Evolutionary conservation across 2,329 filamentous ascomycete genomes (phyloP).

Genomic region (Emmonsiellopsis sp.): DNA sequence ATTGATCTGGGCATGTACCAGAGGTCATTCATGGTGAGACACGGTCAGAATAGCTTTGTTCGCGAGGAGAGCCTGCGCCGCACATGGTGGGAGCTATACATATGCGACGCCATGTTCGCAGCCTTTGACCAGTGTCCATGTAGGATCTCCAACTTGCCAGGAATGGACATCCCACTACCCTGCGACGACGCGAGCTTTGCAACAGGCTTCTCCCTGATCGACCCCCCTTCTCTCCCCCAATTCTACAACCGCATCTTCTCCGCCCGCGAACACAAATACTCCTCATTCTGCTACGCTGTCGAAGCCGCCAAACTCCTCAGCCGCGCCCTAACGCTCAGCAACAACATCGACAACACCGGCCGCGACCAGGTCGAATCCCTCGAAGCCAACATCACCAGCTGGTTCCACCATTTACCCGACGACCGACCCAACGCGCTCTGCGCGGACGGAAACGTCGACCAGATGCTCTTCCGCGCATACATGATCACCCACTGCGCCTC

Average conservation of each 20-base stretch:
- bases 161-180: constrained; percentile 61
- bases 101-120: constrained; percentile 76
- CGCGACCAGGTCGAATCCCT: constrained; percentile 52
- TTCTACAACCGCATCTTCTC: constrained; percentile 71
- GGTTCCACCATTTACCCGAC: constrained; percentile 67
- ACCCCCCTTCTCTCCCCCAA: constrained; percentile 57
- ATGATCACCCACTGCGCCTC: constrained; percentile 59
- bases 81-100: constrained; percentile 83
- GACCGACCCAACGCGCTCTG: constrained; percentile 61
- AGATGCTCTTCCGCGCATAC: constrained; percentile 84
- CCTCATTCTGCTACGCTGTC: constrained; percentile 77
- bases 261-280: constrained; percentile 58
- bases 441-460: constrained; percentile 63
- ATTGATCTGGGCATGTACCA: constrained; percentile 69
- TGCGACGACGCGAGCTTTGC: constrained; percentile 66
- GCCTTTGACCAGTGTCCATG: constrained; percentile 46
- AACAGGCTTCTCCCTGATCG: constrained; percentile 44
- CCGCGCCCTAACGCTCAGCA: constrained; percentile 51
- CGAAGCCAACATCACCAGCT: constrained; percentile 55
- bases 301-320: constrained; percentile 71
- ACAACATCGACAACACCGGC: constrained; percentile 28
- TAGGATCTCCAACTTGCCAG: constrained; percentile 61
- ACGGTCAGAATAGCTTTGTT: constrained; percentile 56
- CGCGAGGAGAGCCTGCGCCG: constrained; percentile 76
- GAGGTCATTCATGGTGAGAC: constrained; percentile 52